phyloP scores from a whole-genome alignment of 208 protist species.

The Trypanosoma scelopori region DNA sequence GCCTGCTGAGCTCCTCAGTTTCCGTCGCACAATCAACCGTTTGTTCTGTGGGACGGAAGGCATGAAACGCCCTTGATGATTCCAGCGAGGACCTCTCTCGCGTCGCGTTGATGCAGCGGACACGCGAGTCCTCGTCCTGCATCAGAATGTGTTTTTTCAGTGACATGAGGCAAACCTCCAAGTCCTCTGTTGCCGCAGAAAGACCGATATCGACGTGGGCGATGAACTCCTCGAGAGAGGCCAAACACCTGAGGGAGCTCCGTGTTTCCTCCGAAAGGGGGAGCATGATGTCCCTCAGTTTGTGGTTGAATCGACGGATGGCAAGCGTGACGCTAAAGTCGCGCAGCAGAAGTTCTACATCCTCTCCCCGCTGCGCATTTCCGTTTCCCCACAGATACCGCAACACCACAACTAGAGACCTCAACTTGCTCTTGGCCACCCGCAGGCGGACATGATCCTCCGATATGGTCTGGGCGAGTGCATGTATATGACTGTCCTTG shows the following conservation, averaged over 20 bases:
- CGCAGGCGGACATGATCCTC: constrained; percentile 17
- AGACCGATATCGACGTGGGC: constrained; percentile 24
- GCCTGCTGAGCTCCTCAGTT: constrained; percentile 29
- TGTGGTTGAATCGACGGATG: constrained; percentile 29
- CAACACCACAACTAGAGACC: constrained; percentile 12
- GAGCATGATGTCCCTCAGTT: constrained; percentile 26
- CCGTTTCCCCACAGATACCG: constrained; percentile 21
- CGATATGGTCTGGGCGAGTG: constrained; percentile 17
- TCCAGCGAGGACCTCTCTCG: constrained; percentile 8
- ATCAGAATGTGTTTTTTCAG: constrained; percentile 25
- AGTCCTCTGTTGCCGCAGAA: constrained; percentile 29
- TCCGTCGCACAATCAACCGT: neutral
- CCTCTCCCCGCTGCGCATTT: constrained; percentile 2
- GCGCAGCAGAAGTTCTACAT: constrained; percentile 12
- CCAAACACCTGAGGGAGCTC: constrained; percentile 16
- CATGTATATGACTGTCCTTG: constrained; percentile 1
- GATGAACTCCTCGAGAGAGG: constrained; percentile 26
- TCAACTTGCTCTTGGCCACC: constrained; percentile 11
- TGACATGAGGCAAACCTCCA: constrained; percentile 26
- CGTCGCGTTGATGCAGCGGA: constrained; percentile 17
- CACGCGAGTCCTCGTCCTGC: constrained; percentile 24
- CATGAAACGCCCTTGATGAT: neutral
- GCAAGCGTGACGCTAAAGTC: constrained; percentile 23
- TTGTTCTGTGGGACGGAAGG: neutral
- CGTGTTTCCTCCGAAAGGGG: constrained; percentile 13